Percentiles rank a stretch among this genome's conserved stretches.
Conservation (phyloP, 331 rosid genomes). For the Acacia concinna region DNA sequence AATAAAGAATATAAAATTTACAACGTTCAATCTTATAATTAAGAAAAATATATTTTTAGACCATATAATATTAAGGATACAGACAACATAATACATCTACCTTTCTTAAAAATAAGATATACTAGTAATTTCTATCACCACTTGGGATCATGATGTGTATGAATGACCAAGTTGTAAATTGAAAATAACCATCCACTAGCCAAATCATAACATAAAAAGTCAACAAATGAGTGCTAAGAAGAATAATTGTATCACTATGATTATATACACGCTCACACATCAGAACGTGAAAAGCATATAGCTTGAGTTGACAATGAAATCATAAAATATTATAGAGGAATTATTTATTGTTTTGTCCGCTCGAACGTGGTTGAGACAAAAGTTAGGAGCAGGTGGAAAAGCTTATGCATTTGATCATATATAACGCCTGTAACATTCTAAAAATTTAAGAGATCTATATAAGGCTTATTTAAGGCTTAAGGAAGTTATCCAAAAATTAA, state of each 20-base stretch:
- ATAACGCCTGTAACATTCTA: neutral
- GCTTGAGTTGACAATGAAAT: neutral
- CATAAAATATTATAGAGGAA: neutral
- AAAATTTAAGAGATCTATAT: too few species aligned
- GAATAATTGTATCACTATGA: neutral
- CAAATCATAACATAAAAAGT: neutral
- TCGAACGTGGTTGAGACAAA: neutral
- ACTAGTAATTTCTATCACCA: neutral
- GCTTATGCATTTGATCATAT: slow-evolving; percentile 1
- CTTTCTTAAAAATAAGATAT: neutral
- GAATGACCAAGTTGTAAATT: neutral
- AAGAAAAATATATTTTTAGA: neutral
- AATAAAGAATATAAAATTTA: neutral
- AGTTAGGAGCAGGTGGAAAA: neutral
- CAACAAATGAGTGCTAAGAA: neutral
- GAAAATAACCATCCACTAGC: neutral
- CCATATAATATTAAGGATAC: neutral
- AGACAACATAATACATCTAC: neutral
- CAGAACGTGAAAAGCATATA: slow-evolving; percentile 4
- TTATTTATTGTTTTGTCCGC: neutral
- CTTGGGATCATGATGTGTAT: neutral
- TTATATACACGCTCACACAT: neutral
- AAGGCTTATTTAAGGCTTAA: too few species aligned
- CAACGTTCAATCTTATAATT: neutral
- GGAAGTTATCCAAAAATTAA: too few species aligned